phyloP scores from a whole-genome alignment of 768 basidiomycete genomes.

The Tephrocybe sp. region DNA sequence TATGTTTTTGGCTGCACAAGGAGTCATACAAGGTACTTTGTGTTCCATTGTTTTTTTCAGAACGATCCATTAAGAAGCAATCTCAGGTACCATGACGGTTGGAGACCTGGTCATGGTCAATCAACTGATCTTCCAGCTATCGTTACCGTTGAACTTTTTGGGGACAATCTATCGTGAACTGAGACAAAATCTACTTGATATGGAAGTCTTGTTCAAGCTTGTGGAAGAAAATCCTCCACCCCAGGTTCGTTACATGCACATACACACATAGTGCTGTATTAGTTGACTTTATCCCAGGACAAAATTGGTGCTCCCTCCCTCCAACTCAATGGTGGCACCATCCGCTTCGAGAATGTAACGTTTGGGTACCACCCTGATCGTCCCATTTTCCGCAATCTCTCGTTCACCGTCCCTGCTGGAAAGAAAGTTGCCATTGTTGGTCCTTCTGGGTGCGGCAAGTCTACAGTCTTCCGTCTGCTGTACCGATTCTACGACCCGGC shows the following conservation, averaged over 20 bases:
- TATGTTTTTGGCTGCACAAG: constrained; percentile 97
- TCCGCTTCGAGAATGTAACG: constrained; percentile 88
- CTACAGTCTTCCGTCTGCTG: constrained; percentile 90
- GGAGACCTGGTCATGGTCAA: constrained; percentile 99
- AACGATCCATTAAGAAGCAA: background rate
- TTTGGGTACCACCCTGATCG: constrained; percentile 93
- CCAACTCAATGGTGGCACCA: constrained; percentile 74
- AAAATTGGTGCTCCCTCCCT: constrained; percentile 67
- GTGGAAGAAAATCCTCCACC: constrained; percentile 77
- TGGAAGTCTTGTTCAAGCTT: constrained; percentile 93
- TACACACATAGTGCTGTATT: too few species aligned
- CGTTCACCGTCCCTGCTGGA: constrained; percentile 91
- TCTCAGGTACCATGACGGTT: constrained; percentile 93
- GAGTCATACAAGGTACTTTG: constrained; percentile 81
- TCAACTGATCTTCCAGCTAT: constrained; percentile 96
- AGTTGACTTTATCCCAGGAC: too few species aligned
- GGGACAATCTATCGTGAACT: constrained; percentile 98
- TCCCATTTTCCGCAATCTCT: constrained; percentile 85
- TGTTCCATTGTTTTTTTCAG: background rate
- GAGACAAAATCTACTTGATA: constrained; percentile 93
- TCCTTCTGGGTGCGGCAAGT: constrained; percentile 96
- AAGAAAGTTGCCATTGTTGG: constrained; percentile 98
- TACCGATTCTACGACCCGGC: constrained; percentile 93
- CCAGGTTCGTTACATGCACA: constrained; percentile 41
- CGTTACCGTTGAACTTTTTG: constrained; percentile 94